Base-by-base conservation (phyloP, 1,284 basidiomycete species). In the Wallemia mellicola region DNA sequence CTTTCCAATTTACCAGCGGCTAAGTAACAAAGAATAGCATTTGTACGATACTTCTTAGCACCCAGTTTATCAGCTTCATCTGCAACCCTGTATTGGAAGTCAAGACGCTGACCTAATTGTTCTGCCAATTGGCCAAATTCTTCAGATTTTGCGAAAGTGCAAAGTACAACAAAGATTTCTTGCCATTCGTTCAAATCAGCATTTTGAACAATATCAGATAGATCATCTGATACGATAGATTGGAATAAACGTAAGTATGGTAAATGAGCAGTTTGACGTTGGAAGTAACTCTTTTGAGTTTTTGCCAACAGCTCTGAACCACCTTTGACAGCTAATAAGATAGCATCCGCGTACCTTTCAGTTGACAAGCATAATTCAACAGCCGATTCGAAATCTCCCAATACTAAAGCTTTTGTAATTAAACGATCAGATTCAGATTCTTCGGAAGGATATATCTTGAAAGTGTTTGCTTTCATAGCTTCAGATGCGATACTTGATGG, bases 211-310 rank as follows among this genome's bases (percentile, higher is more conserved):
- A 95, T 81, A 71, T 94, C 88, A 48, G 79, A 76, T 15, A 98
- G 78, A 66, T 95, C 91, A 67, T 91, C 82, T 59, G 82, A 83
- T 61, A 95, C 87, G 66, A 98, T 88, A 25, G 83, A 87, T 70
- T 96, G 88, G 78, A 92, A 88, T 3, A 98, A 77, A 30, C 92
- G 85, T 25, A 96, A 78, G 71, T 95, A 95, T 0, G 89, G 87
- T 24, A 85, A 73, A 5, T 78, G 73, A 15, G 79, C 75, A 2
- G 84, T 85, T 62, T 80, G 78, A 59, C 80, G 77, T 67, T 86
- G 82, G 67, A 98, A 98, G 73, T 96, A 98, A 0, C 84, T 82
- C 70, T 86, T 86, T 67, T 96, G 91, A 0, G 89, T 92, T 60
- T 79, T 79, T 54, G 81, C 79, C 24, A 98, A 74, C n/a, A 98